A percentile compares a stretch with the other conserved stretches of the same genome.
Evolutionary conservation across 176 grass and related monocot species (phyloP).

Genomic region (Carex pumila): DNA sequence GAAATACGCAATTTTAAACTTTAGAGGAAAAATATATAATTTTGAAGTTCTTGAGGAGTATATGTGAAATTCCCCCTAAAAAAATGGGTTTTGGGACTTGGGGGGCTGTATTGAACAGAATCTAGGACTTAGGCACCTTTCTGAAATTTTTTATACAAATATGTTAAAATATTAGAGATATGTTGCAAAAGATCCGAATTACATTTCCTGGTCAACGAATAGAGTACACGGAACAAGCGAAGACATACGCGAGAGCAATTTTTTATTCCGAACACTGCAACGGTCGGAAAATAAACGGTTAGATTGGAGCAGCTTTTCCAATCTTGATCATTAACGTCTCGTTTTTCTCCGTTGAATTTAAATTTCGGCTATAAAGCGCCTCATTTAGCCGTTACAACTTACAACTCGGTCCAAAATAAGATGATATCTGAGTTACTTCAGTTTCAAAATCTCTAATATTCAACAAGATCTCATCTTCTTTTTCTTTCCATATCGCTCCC

Average conservation of each 20-base stretch:
- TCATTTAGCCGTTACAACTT: slow-evolving; percentile 22
- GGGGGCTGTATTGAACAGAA: background rate
- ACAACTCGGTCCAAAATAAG: background rate
- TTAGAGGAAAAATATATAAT: too few relatives aligned
- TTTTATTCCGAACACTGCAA: background rate
- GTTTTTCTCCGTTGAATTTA: background rate
- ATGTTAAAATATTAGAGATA: background rate
- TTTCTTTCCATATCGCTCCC: slow-evolving; percentile 7
- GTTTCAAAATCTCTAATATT: background rate
- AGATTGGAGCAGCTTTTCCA: background rate
- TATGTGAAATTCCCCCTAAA: too few relatives aligned
- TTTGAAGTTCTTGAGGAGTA: too few relatives aligned
- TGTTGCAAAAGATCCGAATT: background rate
- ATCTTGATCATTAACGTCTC: slow-evolving; percentile 6
- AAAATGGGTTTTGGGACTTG: background rate
- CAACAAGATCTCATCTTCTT: background rate
- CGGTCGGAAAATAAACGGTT: slow-evolving; percentile 19
- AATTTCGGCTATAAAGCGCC: background rate
- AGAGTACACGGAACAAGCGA: too few relatives aligned
- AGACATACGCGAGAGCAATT: too few relatives aligned
- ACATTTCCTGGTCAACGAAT: too few relatives aligned
- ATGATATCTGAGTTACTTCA: background rate
- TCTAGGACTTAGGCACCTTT: background rate
- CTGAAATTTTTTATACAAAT: background rate
- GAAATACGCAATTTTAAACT: too few relatives aligned